Percentiles rank a stretch among this genome's conserved stretches.
phyloP scores from a whole-genome alignment of 202 grass and related monocot genomes.

The Alloteropsis angusta region DNA sequence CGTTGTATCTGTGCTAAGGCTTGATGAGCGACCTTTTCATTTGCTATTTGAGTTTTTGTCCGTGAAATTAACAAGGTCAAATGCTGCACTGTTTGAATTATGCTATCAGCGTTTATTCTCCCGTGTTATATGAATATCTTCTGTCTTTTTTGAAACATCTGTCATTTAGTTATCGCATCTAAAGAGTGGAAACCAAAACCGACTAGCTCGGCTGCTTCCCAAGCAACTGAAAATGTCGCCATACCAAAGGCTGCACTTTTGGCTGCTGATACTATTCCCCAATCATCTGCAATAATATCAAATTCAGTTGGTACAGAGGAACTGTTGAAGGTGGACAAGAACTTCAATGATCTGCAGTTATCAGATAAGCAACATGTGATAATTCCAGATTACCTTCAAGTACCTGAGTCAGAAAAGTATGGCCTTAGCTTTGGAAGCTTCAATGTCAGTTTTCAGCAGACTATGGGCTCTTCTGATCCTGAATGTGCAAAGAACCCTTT shows the following conservation, averaged over 20 bases:
- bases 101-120: not conserved
- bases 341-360: constrained; percentile 30
- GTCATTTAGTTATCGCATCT: constrained; percentile 50
- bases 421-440: constrained; percentile 91
- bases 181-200: constrained; percentile 98
- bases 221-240: constrained; percentile 22
- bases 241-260: constrained; percentile 22
- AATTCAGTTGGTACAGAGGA: constrained; percentile 25
- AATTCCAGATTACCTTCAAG: constrained; percentile 87
- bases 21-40: not conserved
- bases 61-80: not conserved
- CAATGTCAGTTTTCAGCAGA: constrained; percentile 42
- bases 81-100: not conserved
- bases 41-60: not conserved
- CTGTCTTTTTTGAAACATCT: not conserved
- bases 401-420: constrained; percentile 69
- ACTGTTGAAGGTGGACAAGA: constrained; percentile 37
- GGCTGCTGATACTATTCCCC: constrained; percentile 30
- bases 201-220: constrained; percentile 34
- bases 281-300: constrained; percentile 26
- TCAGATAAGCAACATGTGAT: constrained; percentile 72
- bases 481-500: constrained; percentile 29
- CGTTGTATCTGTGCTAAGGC: not conserved
- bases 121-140: not conserved
- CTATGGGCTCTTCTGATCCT: constrained; percentile 20